Evolutionary conservation across 2,329 filamentous ascomycete genomes (phyloP), one percentile per base, ranked within the genome.

Genomic region (Paecilomyces sp.): DNA sequence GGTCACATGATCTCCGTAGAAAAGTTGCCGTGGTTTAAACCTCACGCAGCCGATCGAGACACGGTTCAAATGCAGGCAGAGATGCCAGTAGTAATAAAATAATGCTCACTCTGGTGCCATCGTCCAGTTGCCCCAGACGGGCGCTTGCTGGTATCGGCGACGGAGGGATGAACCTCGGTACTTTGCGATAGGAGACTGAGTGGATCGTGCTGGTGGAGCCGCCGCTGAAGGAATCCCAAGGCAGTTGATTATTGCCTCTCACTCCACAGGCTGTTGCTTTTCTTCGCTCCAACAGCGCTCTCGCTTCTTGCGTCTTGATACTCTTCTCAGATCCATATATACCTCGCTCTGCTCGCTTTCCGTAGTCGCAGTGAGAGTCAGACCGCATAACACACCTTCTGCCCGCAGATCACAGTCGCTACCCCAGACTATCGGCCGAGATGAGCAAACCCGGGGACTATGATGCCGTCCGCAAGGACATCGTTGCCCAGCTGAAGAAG

Each of bases 401-500:
- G 22, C 24, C 51, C 51, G 25, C 51, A 22, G 5, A 53, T 53
- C 51, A 3, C 5, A 8, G 25, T 33, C 25, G 18, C 54, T 58
- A 36, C 41, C 34, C 54, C 52, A 53, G 33, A 58, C 30, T 67
- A 66, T 70, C 67, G 66, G 67, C 65, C 67, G 67, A 68, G 56
- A 76, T 77, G 74, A 76, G 72, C 65, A 65, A 62, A 50, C 60
- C 67, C 51, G 67, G 71, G 54, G 73, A 77, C 63, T 77, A 78
- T 69, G 72, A 72, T 54, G 78, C 80, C 50, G 84, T 86, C 65
- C 79, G 79, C 55, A 78, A 79, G 65, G 83, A 84, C 65, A 81
- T 86, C 58, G 74, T 72, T 62, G 75, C 76, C 28, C 77, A 85
- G 58, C 74, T 86, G 54, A 76, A 82, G 62, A 83, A 87, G 69